These are phyloP conservation scores for Proteromonas lacertae DNA, from an alignment of 352 stramenopile species.

Conservation along the genomic window DNA sequence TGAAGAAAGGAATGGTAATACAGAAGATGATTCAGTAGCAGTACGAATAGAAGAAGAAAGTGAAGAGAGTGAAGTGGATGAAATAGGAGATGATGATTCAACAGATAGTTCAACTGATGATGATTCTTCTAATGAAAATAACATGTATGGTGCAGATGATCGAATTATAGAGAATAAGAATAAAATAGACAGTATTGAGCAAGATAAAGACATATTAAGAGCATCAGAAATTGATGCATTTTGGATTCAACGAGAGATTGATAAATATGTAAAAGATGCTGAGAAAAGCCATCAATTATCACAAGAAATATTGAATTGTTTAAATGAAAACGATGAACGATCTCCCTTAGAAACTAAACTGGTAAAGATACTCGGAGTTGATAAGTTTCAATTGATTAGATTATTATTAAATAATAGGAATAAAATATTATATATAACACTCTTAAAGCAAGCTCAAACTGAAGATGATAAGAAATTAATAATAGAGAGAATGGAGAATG, in stretches of 20 bases:
- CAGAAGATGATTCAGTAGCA: conserved; percentile 9
- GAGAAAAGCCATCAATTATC: conserved; percentile 53
- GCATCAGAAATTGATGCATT: conserved; percentile 88
- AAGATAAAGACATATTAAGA: conserved; percentile 14
- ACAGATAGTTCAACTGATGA: neutral
- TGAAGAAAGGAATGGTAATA: conserved; percentile 23
- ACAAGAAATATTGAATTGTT: conserved; percentile 38
- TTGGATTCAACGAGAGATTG: conserved; percentile 80
- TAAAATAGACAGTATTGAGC: neutral
- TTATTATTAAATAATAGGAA: conserved; percentile 66
- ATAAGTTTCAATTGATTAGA: conserved; percentile 98
- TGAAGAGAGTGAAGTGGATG: conserved; percentile 2
- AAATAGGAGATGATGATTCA: conserved; percentile 3
- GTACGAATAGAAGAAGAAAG: conserved; percentile 17
- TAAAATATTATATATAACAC: conserved; percentile 79
- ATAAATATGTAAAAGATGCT: conserved; percentile 71
- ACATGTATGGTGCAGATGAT: neutral
- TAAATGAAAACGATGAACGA: conserved; percentile 19
- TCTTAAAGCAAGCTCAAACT: conserved; percentile 68
- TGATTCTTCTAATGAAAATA: neutral
- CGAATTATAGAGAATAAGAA: neutral
- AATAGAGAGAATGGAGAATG: conserved; percentile 38
- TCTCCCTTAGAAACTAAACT: conserved; percentile 77
- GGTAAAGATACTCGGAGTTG: conserved; percentile 77
- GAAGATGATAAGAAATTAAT: conserved; percentile 50